Evolutionary conservation across 331 rosid species (phyloP).

Genomic region (Pyrus hybrid): DNA sequence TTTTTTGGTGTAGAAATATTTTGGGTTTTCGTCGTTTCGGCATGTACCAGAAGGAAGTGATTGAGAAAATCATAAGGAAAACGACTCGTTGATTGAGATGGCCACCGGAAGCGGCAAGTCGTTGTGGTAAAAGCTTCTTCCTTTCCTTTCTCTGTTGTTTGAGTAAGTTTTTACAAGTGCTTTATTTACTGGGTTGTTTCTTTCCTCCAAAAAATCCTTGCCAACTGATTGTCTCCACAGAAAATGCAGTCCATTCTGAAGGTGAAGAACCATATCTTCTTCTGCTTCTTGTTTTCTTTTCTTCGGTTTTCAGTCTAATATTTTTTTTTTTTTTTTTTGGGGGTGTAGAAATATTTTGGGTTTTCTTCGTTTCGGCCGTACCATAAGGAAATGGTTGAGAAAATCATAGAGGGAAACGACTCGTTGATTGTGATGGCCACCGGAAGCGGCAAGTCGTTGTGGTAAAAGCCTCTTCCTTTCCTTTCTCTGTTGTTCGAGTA

Average conservation of each 20-base stretch:
- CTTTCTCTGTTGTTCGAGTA: not conserved
- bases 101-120: slow-evolving; percentile 98
- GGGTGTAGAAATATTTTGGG: slow-evolving; percentile 54
- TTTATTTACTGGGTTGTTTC: not conserved
- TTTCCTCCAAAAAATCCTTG: not conserved
- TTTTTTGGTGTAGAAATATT: slow-evolving; percentile 35
- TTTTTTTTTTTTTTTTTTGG: not conserved
- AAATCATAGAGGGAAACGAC: slow-evolving; percentile 58
- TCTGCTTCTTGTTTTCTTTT: not conserved
- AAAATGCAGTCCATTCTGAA: slow-evolving; percentile 1
- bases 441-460: slow-evolving; percentile 88
- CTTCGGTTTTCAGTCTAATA: not conserved
- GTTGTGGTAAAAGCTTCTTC: slow-evolving; percentile 46
- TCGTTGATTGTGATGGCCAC: slow-evolving; percentile 88
- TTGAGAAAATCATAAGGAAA: slow-evolving; percentile 52
- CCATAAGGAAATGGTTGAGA: slow-evolving; percentile 57
- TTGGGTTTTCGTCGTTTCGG: slow-evolving; percentile 64
- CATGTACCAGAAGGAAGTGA: slow-evolving; percentile 59
- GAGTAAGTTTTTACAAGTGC: not conserved
- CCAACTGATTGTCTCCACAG: not conserved
- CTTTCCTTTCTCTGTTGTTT: not conserved
- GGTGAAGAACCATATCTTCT: not conserved
- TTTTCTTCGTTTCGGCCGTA: slow-evolving; percentile 61
- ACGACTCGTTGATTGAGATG: slow-evolving; percentile 78
- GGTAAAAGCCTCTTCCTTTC: slow-evolving; percentile 33